Evolutionary conservation across 352 stramenopile genomes (phyloP).

Genomic region (Globisporangium yorkense): DNA sequence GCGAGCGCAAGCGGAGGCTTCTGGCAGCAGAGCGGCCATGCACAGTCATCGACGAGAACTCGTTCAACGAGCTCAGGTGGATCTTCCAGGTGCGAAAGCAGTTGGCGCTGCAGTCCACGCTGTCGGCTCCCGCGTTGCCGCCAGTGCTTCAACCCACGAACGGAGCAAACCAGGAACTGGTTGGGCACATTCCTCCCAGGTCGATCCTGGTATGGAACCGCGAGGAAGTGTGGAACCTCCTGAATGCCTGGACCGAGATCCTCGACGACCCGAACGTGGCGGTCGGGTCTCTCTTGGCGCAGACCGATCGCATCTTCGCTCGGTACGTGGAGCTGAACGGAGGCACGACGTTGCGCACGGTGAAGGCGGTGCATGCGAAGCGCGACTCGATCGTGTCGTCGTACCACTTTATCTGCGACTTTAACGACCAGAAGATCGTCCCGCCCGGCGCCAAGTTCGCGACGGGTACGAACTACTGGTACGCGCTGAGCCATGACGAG

Average conservation of each 20-base stretch:
- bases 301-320: constrained; percentile 9
- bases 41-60: constrained; percentile 7
- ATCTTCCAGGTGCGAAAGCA: constrained; percentile 6
- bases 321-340: constrained; percentile 5
- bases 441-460: neutral
- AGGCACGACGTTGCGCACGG: constrained; percentile 3
- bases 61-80: constrained; percentile 6
- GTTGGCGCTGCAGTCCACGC: neutral
- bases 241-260: constrained; percentile 6
- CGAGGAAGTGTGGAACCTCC: constrained; percentile 7
- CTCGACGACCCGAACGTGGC: neutral
- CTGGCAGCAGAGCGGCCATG: neutral
- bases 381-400: constrained; percentile 10
- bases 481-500: constrained; percentile 7
- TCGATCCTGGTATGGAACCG: constrained; percentile 7
- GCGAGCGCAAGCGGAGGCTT: constrained; percentile 7
- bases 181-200: neutral
- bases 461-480: constrained; percentile 7
- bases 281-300: constrained; percentile 2
- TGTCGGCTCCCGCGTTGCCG: neutral
- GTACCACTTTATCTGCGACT: constrained; percentile 11
- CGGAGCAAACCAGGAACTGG: neutral
- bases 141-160: neutral
- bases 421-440: constrained; percentile 4
- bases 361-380: constrained; percentile 12